Evolutionary conservation across 108 stramenopile species (phyloP).

Genomic region (Skeletonema menzelii): DNA sequence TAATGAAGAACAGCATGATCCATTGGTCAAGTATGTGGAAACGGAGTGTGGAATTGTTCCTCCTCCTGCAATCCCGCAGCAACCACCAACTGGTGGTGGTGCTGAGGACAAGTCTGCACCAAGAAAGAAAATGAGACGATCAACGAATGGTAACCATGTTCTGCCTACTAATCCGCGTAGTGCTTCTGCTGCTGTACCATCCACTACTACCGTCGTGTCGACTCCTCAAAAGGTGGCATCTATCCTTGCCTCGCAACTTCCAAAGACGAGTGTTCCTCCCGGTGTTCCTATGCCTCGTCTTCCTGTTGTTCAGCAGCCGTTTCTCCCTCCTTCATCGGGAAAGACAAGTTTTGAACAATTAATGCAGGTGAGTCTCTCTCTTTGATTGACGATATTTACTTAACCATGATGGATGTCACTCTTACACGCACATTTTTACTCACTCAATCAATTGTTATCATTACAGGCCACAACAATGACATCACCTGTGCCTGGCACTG

Average conservation of each 20-base stretch:
- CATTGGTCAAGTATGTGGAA: not conserved
- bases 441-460: not conserved
- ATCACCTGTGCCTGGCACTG: conserved; percentile 30
- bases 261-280: conserved; percentile 12
- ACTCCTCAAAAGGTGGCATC: conserved; percentile 15
- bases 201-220: not conserved
- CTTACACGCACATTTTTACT: not conserved
- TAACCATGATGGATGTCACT: not conserved
- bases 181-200: not conserved
- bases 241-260: conserved; percentile 13
- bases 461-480: conserved; percentile 31
- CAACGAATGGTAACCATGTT: not conserved
- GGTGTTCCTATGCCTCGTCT: conserved; percentile 1
- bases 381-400: not conserved
- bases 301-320: not conserved
- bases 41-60: not conserved
- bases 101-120: not conserved
- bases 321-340: not conserved
- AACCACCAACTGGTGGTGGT: not conserved
- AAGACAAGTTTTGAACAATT: conserved; percentile 22
- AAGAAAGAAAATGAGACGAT: conserved; percentile 6
- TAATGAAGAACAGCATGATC: not conserved
- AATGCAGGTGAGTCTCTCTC: conserved; percentile 33
- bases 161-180: not conserved
- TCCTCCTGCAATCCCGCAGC: not conserved